phyloP scores from a whole-genome alignment of 805 yeast genomes.

The Vanderwaltozyma yarrowii region DNA sequence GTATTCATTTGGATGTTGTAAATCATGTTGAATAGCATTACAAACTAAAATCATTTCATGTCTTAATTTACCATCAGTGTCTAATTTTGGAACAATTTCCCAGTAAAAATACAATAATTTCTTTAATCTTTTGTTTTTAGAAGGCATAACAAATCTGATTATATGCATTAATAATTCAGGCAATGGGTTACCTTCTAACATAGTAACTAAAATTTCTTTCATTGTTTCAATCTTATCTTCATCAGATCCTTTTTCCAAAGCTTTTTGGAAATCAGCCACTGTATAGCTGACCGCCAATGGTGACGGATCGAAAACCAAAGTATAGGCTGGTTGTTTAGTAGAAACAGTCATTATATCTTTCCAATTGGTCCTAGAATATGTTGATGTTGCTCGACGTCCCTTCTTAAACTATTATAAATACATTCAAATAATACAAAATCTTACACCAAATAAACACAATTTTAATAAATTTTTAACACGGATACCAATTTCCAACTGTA shows the following conservation, averaged over 20 bases:
- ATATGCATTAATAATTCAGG: constrained; percentile 93
- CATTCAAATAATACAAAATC: too few species aligned
- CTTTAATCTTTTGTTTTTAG: constrained; percentile 81
- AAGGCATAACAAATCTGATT: constrained; percentile 95
- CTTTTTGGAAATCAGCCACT: constrained; percentile 60
- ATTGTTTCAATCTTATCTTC: constrained; percentile 80
- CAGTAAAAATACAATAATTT: constrained; percentile 89
- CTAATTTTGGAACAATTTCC: constrained; percentile 95
- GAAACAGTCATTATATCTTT: constrained; percentile 10
- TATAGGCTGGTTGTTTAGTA: constrained; percentile 43
- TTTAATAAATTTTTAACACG: too few species aligned
- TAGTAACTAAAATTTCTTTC: constrained; percentile 75
- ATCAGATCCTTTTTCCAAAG: constrained; percentile 83
- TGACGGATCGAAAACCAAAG: constrained; percentile 70
- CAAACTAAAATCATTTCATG: constrained; percentile 98
- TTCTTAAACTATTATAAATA: too few species aligned
- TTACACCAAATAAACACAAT: too few species aligned
- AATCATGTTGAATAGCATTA: constrained; percentile 93
- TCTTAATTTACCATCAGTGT: constrained; percentile 79
- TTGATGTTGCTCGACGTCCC: neutral
- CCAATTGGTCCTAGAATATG: too few species aligned
- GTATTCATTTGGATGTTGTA: constrained; percentile 96
- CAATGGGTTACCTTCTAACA: constrained; percentile 88
- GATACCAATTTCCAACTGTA: too few species aligned
- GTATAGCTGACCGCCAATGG: constrained; percentile 50